Evolutionary conservation across 805 yeast species (phyloP).

Genomic region (Peterozyma toletana): DNA sequence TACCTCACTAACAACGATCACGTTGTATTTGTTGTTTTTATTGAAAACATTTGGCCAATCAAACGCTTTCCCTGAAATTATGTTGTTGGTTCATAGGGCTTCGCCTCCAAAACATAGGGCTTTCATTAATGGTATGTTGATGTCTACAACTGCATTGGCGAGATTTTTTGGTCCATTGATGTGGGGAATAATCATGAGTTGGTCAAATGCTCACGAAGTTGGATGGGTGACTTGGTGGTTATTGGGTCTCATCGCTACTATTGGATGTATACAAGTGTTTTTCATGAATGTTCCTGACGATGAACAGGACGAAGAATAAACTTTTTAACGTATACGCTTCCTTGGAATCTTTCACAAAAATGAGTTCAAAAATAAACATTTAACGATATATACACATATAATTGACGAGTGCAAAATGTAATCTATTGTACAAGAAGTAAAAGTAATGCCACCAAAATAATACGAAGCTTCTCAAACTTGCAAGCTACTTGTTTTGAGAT

Average conservation of each 20-base stretch:
- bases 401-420: not conserved
- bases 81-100: conserved; percentile 46
- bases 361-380: not conserved
- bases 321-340: too few relatives aligned
- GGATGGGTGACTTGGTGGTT: conserved; percentile 12
- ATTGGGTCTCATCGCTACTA: conserved; percentile 3
- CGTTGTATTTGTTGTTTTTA: conserved; percentile 23
- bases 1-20: not conserved
- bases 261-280: conserved; percentile 4
- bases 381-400: not conserved
- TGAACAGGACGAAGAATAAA: not conserved
- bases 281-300: conserved; percentile 5
- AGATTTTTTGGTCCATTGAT: conserved; percentile 49
- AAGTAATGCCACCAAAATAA: not conserved
- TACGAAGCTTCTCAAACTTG: not conserved
- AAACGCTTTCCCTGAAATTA: conserved; percentile 43
- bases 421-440: not conserved
- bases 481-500: conserved; percentile 7
- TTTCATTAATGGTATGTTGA: conserved; percentile 49
- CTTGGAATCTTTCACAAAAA: conserved; percentile 1
- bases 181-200: conserved; percentile 35
- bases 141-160: conserved; percentile 46
- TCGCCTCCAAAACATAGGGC: conserved; percentile 50
- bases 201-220: conserved; percentile 4
- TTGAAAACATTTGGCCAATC: conserved; percentile 27